These are phyloP conservation scores for Macadamia tetraphylla DNA, from an alignment of 164 flowering plant species.

Conservation along the genomic window DNA sequence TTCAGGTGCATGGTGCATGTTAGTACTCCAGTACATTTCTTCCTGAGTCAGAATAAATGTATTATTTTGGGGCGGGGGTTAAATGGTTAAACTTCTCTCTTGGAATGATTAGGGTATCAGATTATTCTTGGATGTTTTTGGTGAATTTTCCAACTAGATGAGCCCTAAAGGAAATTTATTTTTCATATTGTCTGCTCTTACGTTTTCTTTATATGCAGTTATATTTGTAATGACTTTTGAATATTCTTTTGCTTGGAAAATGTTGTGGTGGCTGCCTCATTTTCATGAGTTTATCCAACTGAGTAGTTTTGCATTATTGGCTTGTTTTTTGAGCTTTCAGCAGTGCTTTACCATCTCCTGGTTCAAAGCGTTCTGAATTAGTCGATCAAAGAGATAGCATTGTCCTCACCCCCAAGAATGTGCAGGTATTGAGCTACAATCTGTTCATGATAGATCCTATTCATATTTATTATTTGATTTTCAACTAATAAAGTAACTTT, in stretches of 20 bases:
- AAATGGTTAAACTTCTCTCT: no score
- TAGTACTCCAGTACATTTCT: no score
- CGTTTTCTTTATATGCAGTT: no score
- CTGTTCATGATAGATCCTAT: background rate
- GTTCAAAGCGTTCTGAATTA: slow-evolving; percentile 64
- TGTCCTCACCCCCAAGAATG: slow-evolving; percentile 90
- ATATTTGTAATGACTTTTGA: no score
- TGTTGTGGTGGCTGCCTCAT: background rate
- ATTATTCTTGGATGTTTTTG: no score
- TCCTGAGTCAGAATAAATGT: no score
- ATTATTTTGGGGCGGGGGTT: no score
- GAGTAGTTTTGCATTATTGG: background rate
- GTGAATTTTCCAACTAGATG: no score
- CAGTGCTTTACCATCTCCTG: slow-evolving; percentile 62
- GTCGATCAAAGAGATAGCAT: slow-evolving; percentile 69
- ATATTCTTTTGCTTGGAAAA: background rate
- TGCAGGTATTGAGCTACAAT: slow-evolving; percentile 55
- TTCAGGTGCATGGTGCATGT: no score
- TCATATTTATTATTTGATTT: background rate
- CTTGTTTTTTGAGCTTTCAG: slow-evolving; percentile 25
- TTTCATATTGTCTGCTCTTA: no score
- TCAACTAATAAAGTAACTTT: background rate
- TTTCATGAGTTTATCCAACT: background rate
- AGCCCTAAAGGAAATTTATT: no score
- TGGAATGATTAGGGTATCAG: no score